These are phyloP conservation scores for Phytopythium helicoides DNA, from an alignment of 352 stramenopile genomes.

Conservation along the genomic window DNA sequence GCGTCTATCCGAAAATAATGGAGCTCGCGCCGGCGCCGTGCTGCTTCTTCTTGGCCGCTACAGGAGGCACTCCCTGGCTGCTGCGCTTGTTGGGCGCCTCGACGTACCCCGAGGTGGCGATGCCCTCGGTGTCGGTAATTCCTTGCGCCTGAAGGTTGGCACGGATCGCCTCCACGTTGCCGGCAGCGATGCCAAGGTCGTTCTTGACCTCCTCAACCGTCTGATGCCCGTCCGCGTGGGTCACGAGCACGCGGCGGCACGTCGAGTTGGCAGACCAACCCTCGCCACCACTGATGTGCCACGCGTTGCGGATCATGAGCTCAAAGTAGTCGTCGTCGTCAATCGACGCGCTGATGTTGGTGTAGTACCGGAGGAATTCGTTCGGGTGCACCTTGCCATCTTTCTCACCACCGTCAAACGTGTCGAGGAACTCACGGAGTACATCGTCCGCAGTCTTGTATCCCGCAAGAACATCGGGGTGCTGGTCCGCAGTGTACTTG, in stretches of 20 bases:
- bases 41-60: constrained; percentile 75
- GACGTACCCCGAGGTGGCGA: constrained; percentile 48
- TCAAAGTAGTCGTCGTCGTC: constrained; percentile 93
- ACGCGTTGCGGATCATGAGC: constrained; percentile 90
- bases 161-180: constrained; percentile 75
- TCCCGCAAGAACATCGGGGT: constrained; percentile 83
- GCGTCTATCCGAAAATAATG: constrained; percentile 75
- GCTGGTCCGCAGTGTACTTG: constrained; percentile 79
- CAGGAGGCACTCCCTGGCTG: constrained; percentile 44
- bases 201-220: constrained; percentile 86
- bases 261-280: constrained; percentile 84
- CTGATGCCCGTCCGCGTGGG: constrained; percentile 74
- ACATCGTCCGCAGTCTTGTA: constrained; percentile 70
- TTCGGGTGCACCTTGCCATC: constrained; percentile 80
- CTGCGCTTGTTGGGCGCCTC: constrained; percentile 56
- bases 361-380: constrained; percentile 91
- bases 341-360: constrained; percentile 88
- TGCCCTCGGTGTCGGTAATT: constrained; percentile 44
- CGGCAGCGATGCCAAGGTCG: constrained; percentile 64
- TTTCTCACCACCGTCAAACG: constrained; percentile 85
- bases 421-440: constrained; percentile 83
- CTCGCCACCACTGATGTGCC: constrained; percentile 83
- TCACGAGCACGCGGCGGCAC: constrained; percentile 87
- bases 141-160: constrained; percentile 73
- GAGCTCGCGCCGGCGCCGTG: constrained; percentile 71